Evolutionary conservation across 176 grass and related monocot genomes (phyloP), one percentile per base, ranked within the genome.

Genomic region (Zizania latifolia): DNA sequence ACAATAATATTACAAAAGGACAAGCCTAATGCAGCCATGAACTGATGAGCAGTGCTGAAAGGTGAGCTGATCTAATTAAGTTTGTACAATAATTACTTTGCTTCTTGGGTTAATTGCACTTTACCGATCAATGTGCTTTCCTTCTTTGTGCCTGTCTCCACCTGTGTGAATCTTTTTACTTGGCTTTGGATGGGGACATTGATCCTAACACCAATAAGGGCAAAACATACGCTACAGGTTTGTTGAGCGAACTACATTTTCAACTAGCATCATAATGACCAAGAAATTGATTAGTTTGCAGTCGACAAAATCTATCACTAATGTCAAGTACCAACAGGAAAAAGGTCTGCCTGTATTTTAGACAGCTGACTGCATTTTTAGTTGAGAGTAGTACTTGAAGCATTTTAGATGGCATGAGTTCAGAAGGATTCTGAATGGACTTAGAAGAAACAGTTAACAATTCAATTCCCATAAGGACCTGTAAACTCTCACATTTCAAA

Each of bases 231-330:
- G 48, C 38, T 24, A 31, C 26, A 50, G 39, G 41, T 57, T 76
- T 2, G 77, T 69, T 81, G 63, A 40, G 2, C 38, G 27, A 10
- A n/a, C 22, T 3, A n/a, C 8, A 15, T 30, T 81, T 74, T 70
- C 54, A 38, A 6, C n/a, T n/a, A 28, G 86, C 69, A 78, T 62
- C 68, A 83, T 77, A 72, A 37, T 38, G n/a, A 50, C n/a, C 58
- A 43, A 38, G n/a, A 67, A 48, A 32, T 53, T 43, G 53, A 57
- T 69, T 74, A 69, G n/a, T 60, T 53, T 72, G 22, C 5, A 6
- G 14, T 62, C 14, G 51, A 83, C 39, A 43, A 40, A 79, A 79
- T 83, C 68, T 29, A 50, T n/a, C n/a, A n/a, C n/a, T n/a, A n/a
- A n/a, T n/a, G n/a, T n/a, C n/a, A n/a, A n/a, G n/a, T n/a, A n/a